These are phyloP conservation scores for Agaricus subrufescens DNA, from an alignment of 768 basidiomycete species.

Conservation along the genomic window DNA sequence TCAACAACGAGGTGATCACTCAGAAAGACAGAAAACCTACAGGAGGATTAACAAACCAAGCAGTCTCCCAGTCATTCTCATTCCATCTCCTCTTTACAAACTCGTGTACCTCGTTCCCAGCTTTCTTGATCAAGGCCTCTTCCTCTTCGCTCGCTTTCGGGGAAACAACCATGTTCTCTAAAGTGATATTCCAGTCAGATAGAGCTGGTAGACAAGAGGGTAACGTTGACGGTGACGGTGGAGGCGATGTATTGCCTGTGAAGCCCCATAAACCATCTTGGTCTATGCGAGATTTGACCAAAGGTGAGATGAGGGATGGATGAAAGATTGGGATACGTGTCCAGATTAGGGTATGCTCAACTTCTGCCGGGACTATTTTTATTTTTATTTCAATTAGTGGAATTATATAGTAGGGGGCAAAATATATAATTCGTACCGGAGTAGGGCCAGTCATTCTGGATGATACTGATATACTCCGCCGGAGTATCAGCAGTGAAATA, in stretches of 20 bases:
- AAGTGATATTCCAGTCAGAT: constrained; percentile 66
- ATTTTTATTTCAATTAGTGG: background rate
- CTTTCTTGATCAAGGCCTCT: constrained; percentile 41
- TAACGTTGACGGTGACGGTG: constrained; percentile 57
- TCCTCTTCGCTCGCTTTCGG: constrained; percentile 48
- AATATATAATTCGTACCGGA: constrained; percentile 44
- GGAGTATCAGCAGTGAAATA: constrained; percentile 69
- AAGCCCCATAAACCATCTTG: constrained; percentile 85
- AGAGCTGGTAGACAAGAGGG: constrained; percentile 56
- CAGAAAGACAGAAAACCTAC: constrained; percentile 36
- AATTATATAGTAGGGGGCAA: background rate
- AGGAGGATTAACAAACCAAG: constrained; percentile 89
- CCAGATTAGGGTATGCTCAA: constrained; percentile 80
- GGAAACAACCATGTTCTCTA: constrained; percentile 54
- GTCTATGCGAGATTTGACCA: constrained; percentile 52
- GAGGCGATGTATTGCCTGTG: constrained; percentile 53
- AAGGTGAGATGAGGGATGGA: constrained; percentile 43
- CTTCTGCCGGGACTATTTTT: constrained; percentile 54
- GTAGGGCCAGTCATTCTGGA: constrained; percentile 87
- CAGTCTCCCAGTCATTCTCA: constrained; percentile 80
- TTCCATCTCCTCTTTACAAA: constrained; percentile 67
- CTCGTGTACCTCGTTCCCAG: constrained; percentile 52
- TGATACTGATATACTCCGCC: constrained; percentile 57
- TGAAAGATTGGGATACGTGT: constrained; percentile 70
- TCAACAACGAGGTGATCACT: background rate